Evolutionary conservation across 1,284 basidiomycete genomes (phyloP).

Genomic region (Neolentinus lepideus): DNA sequence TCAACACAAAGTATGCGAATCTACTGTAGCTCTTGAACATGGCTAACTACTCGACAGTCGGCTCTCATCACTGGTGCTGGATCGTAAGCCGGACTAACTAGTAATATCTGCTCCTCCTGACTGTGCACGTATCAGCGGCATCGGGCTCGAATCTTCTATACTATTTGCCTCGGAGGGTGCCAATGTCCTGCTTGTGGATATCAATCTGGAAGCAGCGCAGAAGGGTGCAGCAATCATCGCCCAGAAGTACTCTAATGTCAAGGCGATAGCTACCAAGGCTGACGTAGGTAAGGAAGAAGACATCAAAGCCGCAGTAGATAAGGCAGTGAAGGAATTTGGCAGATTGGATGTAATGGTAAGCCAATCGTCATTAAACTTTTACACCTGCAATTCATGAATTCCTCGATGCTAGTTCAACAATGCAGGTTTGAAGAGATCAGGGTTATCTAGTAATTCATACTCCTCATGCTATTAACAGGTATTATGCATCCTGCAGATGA

Average conservation of each 20-base stretch:
- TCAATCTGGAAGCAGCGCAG: conserved; percentile 76
- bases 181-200: conserved; percentile 80
- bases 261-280: conserved; percentile 67
- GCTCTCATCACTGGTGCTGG: conserved; percentile 81
- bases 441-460: neutral
- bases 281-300: conserved; percentile 89
- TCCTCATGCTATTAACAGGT: conserved; percentile 31
- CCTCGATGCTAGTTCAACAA: conserved; percentile 69
- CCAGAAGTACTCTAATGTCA: conserved; percentile 62
- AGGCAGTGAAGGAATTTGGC: conserved; percentile 79
- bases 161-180: conserved; percentile 93
- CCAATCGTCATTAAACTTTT: conserved; percentile 4
- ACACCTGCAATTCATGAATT: neutral
- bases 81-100: conserved; percentile 49
- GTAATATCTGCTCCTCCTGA: neutral
- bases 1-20: conserved; percentile 49
- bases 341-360: conserved; percentile 88
- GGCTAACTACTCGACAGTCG: too few species aligned
- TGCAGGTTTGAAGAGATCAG: conserved; percentile 46
- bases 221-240: conserved; percentile 61
- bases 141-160: conserved; percentile 88
- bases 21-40: neutral
- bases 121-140: conserved; percentile 51
- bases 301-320: conserved; percentile 75
- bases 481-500: conserved; percentile 96